Evolutionary conservation across 2,329 filamentous ascomycete species (phyloP), one percentile per base, ranked within the genome.

Genomic region (Sporothrix protearum): DNA sequence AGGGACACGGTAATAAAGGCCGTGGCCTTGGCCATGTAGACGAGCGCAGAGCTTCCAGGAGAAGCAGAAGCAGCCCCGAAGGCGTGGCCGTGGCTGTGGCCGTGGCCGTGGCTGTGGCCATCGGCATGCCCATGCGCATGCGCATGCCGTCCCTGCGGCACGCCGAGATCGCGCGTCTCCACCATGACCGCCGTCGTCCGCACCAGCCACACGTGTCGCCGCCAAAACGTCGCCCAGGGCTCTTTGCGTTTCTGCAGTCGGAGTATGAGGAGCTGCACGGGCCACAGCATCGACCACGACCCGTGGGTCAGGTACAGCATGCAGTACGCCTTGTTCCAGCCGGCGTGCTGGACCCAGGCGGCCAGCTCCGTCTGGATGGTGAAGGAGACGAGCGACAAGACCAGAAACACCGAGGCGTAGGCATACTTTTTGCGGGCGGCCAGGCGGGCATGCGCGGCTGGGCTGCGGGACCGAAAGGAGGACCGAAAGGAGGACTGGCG

Each of bases 231-330:
- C 19, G 86, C 80, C 93, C 94, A 98, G 0, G 94, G 90, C 77
- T 92, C 85, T 74, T 90, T 87, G 77, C 90, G 89, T 80, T 93
- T 93, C 79, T 94, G 92, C 16, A 96, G 74, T 71, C 95, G 90
- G 73, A 98, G 84, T 68, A 97, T 86, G 30, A 92, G 80, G 47
- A 99, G 87, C 81, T 97, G 94, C 12, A 87, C 82, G 0, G 94
- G 95, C 93, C 94, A 99, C 30, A 99, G 86, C 66, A 98, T 82
- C 10, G 90, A 81, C 96, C 96, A 99, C 1, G 94, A 97, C 71
- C 95, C 92, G 82, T 99, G 96, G 12, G 96, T 99, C 75, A 99
- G 86, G 82, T 97, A 97, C 85, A 99, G 88, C 96, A 99, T 99
- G 85, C 93, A 97, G 83, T 97, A 99, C n/a, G 96, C 93, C 84